Evolutionary conservation across 257 asterid genomes (phyloP).

Genomic region (Nicotiana attenuata): DNA sequence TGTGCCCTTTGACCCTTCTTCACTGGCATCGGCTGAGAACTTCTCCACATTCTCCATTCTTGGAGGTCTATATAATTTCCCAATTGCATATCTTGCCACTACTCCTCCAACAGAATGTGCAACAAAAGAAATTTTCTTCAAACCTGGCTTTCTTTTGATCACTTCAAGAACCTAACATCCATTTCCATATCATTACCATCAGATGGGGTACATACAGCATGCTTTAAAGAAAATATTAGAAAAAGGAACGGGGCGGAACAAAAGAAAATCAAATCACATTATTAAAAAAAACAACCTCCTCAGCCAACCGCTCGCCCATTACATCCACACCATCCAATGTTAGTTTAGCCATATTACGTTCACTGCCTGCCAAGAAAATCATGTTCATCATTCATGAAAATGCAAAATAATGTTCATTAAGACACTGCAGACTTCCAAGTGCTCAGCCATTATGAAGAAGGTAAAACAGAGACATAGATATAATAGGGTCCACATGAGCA

Average conservation of each 20-base stretch:
- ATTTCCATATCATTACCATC: slow-evolving; percentile 20
- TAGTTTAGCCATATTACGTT: slow-evolving; percentile 64
- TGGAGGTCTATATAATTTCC: slow-evolving; percentile 65
- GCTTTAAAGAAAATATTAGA: slow-evolving; percentile 3
- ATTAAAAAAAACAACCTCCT: slow-evolving; percentile 52
- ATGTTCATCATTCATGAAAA: not conserved
- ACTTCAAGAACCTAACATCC: slow-evolving; percentile 70
- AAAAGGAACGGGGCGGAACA: not conserved
- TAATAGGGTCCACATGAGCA: not conserved
- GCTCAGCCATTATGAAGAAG: not conserved
- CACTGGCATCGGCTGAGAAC: slow-evolving; percentile 27
- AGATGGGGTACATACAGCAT: not conserved
- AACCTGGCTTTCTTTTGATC: slow-evolving; percentile 50
- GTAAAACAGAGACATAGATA: not conserved
- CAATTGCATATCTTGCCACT: slow-evolving; percentile 93
- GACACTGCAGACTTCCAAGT: not conserved
- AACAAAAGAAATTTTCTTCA: slow-evolving; percentile 80
- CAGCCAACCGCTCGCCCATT: slow-evolving; percentile 91
- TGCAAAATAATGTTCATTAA: slow-evolving; percentile 3
- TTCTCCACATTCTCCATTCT: slow-evolving; percentile 33
- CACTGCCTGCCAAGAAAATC: slow-evolving; percentile 63
- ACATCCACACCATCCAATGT: slow-evolving; percentile 95
- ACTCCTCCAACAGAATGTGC: slow-evolving; percentile 99
- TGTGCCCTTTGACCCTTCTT: slow-evolving; percentile 53
- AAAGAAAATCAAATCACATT: slow-evolving; percentile 5